These are phyloP conservation scores for Gynostemma pentaphyllum DNA, from an alignment of 306 rosid genomes.

Conservation along the genomic window DNA sequence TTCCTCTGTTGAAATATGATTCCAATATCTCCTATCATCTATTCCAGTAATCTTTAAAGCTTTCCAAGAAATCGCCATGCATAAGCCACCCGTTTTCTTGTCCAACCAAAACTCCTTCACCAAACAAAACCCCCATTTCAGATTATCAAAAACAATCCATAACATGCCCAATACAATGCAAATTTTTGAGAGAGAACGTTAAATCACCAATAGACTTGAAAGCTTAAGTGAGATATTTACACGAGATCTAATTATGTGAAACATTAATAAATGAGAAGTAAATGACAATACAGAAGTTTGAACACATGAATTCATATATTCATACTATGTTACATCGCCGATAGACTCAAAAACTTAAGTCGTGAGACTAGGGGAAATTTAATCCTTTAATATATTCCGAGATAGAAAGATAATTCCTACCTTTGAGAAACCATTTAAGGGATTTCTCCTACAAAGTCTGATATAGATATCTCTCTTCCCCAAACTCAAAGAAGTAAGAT, in stretches of 20 bases:
- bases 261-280: too few species aligned
- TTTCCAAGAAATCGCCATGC: slow-evolving; percentile 56
- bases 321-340: too few species aligned
- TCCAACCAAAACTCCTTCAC: slow-evolving; percentile 71
- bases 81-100: slow-evolving; percentile 49
- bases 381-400: too few species aligned
- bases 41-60: slow-evolving; percentile 75
- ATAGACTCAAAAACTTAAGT: too few species aligned
- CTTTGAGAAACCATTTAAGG: slow-evolving; percentile 58
- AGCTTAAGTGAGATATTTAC: too few species aligned
- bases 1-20: slow-evolving; percentile 47
- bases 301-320: too few species aligned
- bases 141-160: slow-evolving; percentile 1
- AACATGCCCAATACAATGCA: not conserved
- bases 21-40: slow-evolving; percentile 93
- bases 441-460: slow-evolving; percentile 48
- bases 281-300: too few species aligned
- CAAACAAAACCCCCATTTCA: not conserved
- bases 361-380: too few species aligned
- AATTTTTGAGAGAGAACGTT: not conserved
- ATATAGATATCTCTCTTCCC: slow-evolving; percentile 61
- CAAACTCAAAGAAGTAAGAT: slow-evolving; percentile 12
- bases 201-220: too few species aligned
- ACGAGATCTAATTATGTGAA: too few species aligned
- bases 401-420: slow-evolving; percentile 23